These are phyloP conservation scores for Dentipellis sp. DNA, from an alignment of 768 basidiomycete species.

Conservation along the genomic window DNA sequence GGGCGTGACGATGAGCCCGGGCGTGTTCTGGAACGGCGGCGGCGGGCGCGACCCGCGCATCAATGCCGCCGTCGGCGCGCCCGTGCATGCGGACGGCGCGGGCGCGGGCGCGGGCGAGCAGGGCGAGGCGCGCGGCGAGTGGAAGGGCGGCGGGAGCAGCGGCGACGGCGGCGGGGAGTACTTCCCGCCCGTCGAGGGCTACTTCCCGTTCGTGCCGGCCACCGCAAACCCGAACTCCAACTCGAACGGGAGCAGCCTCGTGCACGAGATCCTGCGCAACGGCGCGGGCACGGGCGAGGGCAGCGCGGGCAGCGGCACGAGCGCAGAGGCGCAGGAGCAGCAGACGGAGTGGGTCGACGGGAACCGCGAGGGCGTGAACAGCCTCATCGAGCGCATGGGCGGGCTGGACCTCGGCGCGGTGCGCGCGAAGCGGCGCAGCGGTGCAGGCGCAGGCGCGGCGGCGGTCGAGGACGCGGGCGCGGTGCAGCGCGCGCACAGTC, in stretches of 20 bases:
- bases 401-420: not conserved
- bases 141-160: constrained; percentile 1
- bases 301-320: not conserved
- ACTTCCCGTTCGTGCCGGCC: constrained; percentile 33
- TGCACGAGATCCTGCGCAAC: constrained; percentile 18
- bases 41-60: constrained; percentile 35
- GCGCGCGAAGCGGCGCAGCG: not conserved
- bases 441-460: not conserved
- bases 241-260: constrained; percentile 19
- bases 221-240: not conserved
- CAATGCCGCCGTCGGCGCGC: constrained; percentile 58
- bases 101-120: constrained; percentile 19
- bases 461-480: not conserved
- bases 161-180: not conserved
- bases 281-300: not conserved
- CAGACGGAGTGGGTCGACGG: not conserved
- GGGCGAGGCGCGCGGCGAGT: constrained; percentile 24
- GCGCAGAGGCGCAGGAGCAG: constrained; percentile 1
- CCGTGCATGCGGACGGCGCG: constrained; percentile 26
- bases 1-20: constrained; percentile 62
- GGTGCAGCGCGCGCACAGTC: not conserved
- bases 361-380: not conserved
- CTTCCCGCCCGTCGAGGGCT: constrained; percentile 28
- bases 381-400: constrained; percentile 2
- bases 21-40: constrained; percentile 63